Percentiles rank a stretch among this genome's conserved stretches.
These are phyloP conservation scores for Coniophora puteana DNA, from an alignment of 1,284 basidiomycete species.

Conservation along the genomic window DNA sequence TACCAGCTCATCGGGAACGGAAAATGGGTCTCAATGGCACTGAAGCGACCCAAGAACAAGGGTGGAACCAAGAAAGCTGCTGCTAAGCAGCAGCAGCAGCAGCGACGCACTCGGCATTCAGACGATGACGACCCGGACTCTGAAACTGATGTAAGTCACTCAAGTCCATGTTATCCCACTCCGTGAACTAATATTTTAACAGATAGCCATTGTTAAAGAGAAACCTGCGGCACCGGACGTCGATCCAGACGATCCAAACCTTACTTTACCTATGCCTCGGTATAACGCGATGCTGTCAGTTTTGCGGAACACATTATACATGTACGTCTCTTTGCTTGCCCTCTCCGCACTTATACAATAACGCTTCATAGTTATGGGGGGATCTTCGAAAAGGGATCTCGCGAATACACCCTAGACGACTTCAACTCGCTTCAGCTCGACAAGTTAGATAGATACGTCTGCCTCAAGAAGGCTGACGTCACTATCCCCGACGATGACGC, in stretches of 20 bases:
- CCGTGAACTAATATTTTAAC: neutral
- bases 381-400: slow-evolving; percentile 76
- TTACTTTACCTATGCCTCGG: slow-evolving; percentile 71
- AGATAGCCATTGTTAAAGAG: slow-evolving; percentile 1
- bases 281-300: slow-evolving; percentile 94
- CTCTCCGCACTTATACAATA: neutral
- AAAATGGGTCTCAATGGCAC: slow-evolving; percentile 74
- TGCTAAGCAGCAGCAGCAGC: no score
- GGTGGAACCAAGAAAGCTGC: slow-evolving; percentile 39
- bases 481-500: slow-evolving; percentile 60
- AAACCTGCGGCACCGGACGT: slow-evolving; percentile 24
- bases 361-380: slow-evolving; percentile 69
- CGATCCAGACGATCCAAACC: slow-evolving; percentile 70
- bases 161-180: slow-evolving; percentile 3
- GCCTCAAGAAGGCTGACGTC: slow-evolving; percentile 65
- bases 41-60: slow-evolving; percentile 63
- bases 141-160: slow-evolving; percentile 17
- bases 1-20: slow-evolving; percentile 81
- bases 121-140: slow-evolving; percentile 29
- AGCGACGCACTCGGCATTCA: no score
- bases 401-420: slow-evolving; percentile 85
- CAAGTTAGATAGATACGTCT: slow-evolving; percentile 75
- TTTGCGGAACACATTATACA: slow-evolving; percentile 81
- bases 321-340: slow-evolving; percentile 43
- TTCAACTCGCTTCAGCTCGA: slow-evolving; percentile 77